A percentile compares a stretch with the other conserved stretches of the same genome.
Evolutionary conservation across 257 asterid species (phyloP).

Genomic region (Echium plantagineum): DNA sequence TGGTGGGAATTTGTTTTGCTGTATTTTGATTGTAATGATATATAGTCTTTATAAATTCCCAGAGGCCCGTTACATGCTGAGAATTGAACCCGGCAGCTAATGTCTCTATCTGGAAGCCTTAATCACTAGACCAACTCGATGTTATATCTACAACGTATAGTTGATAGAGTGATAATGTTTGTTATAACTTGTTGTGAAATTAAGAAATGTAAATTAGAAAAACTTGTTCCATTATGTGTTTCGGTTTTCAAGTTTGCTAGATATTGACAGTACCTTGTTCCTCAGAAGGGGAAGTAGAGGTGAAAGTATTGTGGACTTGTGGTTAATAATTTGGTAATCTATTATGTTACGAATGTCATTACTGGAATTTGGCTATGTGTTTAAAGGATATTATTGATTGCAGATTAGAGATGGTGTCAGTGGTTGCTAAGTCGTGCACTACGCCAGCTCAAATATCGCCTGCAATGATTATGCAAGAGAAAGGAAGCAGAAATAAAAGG

Average conservation of each 20-base stretch:
- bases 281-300: background rate
- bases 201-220: background rate
- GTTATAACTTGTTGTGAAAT: background rate
- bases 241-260: no score
- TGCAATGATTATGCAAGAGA: slow-evolving; percentile 47
- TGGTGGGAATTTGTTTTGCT: background rate
- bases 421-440: slow-evolving; percentile 63
- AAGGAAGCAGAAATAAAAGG: slow-evolving; percentile 86
- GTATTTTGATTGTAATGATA: background rate
- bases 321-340: background rate
- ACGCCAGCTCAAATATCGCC: slow-evolving; percentile 56
- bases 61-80: no score
- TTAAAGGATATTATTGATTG: slow-evolving; percentile 19
- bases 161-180: background rate
- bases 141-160: background rate
- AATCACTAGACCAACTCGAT: no score
- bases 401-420: slow-evolving; percentile 67
- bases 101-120: no score
- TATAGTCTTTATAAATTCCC: no score
- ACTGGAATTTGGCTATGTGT: slow-evolving; percentile 15
- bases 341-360: background rate
- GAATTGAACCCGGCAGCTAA: no score
- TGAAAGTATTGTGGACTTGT: slow-evolving; percentile 2
- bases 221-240: no score
- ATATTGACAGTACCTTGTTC: background rate